Conservation (phyloP, 306 rosid species). For the Cucurbita argyrosperma region DNA sequence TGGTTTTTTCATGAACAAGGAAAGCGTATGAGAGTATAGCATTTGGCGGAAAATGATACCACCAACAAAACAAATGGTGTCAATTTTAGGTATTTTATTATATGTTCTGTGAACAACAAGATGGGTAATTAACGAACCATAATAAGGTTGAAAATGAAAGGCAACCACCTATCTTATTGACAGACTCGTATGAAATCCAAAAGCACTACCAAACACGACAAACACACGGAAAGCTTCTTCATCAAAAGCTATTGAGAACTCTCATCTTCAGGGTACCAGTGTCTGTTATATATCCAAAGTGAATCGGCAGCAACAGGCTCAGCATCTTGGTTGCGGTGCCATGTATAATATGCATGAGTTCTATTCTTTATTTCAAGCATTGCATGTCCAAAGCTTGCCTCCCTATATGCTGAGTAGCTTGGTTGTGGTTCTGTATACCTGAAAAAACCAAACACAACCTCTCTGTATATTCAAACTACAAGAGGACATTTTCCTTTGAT, state of each 20-base stretch:
- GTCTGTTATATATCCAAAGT: constrained; percentile 12
- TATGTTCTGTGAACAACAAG: too few species aligned
- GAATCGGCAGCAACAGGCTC: constrained; percentile 5
- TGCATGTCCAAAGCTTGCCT: constrained; percentile 19
- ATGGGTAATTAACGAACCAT: too few species aligned
- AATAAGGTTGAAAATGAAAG: too few species aligned
- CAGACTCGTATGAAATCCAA: neutral
- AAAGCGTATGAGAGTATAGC: too few species aligned
- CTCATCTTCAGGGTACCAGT: constrained; percentile 9
- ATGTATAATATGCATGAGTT: constrained; percentile 16
- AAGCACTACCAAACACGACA: neutral
- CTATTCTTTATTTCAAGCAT: constrained; percentile 13
- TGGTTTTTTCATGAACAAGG: too few species aligned
- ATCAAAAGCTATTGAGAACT: neutral
- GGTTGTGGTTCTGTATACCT: constrained; percentile 12
- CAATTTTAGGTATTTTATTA: too few species aligned
- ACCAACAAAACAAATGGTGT: too few species aligned
- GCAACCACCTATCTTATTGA: too few species aligned
- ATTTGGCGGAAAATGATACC: too few species aligned
- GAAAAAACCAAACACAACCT: neutral
- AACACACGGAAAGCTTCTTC: neutral
- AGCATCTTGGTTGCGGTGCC: constrained; percentile 13
- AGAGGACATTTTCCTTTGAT: too few species aligned
- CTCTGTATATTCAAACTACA: too few species aligned
- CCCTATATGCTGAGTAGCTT: constrained; percentile 12